Base-by-base conservation (phyloP, 345 rosid genomes). In the Eucalyptus regnans region DNA sequence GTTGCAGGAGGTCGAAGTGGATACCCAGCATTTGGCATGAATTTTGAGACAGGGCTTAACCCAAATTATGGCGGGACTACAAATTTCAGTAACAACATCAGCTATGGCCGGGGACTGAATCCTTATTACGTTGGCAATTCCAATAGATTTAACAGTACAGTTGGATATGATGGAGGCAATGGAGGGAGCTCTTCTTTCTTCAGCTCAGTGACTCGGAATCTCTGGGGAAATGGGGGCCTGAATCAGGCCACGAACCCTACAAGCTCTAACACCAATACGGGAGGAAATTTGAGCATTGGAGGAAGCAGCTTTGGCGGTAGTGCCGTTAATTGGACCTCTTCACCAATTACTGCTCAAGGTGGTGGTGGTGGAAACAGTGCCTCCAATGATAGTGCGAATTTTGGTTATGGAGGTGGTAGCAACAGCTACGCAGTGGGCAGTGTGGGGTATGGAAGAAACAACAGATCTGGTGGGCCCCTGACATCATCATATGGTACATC, bases 201-300 rank as follows among this genome's bases (percentile, higher is more conserved):
- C 93, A 96, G 98, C 91, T 93, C 96, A 8, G 93, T 88, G 50
- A 92, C 94, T 37, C 91, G 95, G 88, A 96, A 96, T 84, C 86
- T 96, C 92, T 96, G 96, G 98, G 97, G 96, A 87, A 93, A 92
- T 89, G 97, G 98, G 64, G 95, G 92, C 9, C 93, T 93, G 49
- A 88, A 92, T 89, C 91, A 91, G 88, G 93, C 88, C 89, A 88
- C 91, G 56, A 92, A 87, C 91, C 87, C 94, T 90, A 86, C 92
- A 86, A 92, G 90, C 88, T 92, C 95, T 68, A 91, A 60, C 90
- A 90, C 50, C 90, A 93, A 92, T 89, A 85, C 91, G 64, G 96
- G 95, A 85, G 95, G 94, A 88, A 91, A 90, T 90, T 95, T 93
- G 84, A 89, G 86, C 89, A 64, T 92, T 46, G 96, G 93, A 87